phyloP scores from a whole-genome alignment of 352 stramenopile genomes.

The Stramenopiles sp. region DNA sequence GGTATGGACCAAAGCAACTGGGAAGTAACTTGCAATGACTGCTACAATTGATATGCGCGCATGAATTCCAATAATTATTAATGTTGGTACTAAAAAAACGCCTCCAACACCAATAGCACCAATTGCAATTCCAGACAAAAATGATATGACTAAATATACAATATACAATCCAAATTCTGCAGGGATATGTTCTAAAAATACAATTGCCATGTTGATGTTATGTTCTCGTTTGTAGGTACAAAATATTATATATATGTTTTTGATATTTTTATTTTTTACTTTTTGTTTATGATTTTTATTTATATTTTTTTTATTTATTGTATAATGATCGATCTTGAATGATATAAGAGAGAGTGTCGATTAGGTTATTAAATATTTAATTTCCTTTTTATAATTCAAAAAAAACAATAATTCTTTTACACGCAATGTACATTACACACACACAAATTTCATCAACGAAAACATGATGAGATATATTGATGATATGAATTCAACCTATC shows the following conservation, averaged over 20 bases:
- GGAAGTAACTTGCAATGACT: background rate
- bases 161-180: background rate
- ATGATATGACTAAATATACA: background rate
- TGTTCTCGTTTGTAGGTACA: too few species aligned
- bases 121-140: background rate
- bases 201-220: background rate
- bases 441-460: background rate
- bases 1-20: background rate
- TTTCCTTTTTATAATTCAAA: too few species aligned
- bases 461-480: background rate
- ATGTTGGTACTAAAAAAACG: background rate
- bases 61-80: background rate
- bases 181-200: background rate
- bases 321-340: too few species aligned
- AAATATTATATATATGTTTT: too few species aligned
- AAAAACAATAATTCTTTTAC: too few species aligned
- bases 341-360: too few species aligned
- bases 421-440: too few species aligned
- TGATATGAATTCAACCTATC: background rate
- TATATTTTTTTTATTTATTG: too few species aligned
- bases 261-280: too few species aligned
- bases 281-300: too few species aligned
- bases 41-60: background rate
- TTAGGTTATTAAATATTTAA: too few species aligned
- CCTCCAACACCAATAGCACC: background rate